These are phyloP conservation scores for Annulohypoxylon nitens DNA, from an alignment of 495 filamentous ascomycete species.

Conservation along the genomic window DNA sequence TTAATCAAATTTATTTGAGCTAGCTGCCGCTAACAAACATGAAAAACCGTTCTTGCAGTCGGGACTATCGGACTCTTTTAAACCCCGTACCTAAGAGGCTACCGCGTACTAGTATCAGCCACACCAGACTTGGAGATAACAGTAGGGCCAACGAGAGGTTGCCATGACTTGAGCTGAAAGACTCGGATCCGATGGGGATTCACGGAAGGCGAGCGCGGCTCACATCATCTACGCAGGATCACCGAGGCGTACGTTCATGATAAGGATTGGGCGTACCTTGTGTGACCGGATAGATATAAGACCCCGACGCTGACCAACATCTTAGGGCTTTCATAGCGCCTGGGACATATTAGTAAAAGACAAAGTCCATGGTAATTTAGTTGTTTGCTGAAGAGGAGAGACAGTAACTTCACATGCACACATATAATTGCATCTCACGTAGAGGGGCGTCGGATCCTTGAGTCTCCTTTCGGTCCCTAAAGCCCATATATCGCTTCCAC, in stretches of 20 bases:
- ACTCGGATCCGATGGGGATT: conserved; percentile 12
- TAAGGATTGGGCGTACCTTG: conserved; percentile 13
- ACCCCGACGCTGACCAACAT: conserved; percentile 4
- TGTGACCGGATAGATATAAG: conserved; percentile 17
- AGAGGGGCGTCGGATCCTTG: background rate
- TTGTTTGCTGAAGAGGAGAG: background rate
- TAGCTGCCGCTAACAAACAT: too few relatives aligned
- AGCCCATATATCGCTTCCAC: background rate
- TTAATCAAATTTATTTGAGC: conserved; percentile 1
- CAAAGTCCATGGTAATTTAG: background rate
- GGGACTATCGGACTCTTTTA: conserved; percentile 1
- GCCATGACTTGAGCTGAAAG: conserved; percentile 5
- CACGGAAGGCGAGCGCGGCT: background rate
- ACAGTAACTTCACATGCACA: background rate
- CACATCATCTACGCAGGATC: conserved; percentile 11
- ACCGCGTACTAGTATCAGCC: background rate
- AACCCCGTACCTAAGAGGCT: conserved; percentile 6
- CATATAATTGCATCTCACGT: background rate
- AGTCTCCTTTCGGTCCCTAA: background rate
- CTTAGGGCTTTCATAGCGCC: background rate
- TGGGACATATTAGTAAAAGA: background rate
- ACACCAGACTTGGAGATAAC: background rate
- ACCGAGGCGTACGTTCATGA: conserved; percentile 4
- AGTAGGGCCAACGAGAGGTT: conserved; percentile 4
- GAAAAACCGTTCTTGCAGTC: background rate